Conservation (phyloP, 2,329 filamentous ascomycete genomes). For the Leptodontidium sp. region DNA sequence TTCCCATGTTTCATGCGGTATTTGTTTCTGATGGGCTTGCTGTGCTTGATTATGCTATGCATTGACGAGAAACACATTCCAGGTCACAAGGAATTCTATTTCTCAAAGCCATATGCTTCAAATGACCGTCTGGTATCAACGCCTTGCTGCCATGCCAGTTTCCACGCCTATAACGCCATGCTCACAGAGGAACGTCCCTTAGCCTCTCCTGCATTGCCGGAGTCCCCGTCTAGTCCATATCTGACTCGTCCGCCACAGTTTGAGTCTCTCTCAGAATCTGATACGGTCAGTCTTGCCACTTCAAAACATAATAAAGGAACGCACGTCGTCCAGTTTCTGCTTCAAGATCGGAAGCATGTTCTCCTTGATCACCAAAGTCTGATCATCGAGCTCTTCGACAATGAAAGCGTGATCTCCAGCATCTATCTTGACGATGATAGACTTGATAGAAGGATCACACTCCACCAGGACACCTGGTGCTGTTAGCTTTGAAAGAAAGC, state of each 20-base stretch:
- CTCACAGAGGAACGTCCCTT: background rate
- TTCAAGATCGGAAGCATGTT: conserved; percentile 75
- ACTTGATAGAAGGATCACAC: conserved; percentile 87
- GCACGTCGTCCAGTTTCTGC: conserved; percentile 71
- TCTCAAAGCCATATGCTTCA: background rate
- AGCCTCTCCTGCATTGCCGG: background rate
- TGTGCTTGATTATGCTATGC: too few species aligned
- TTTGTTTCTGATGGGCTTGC: background rate
- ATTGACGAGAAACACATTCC: background rate
- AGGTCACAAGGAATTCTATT: background rate
- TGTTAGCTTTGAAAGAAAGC: conserved; percentile 16
- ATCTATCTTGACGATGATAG: conserved; percentile 82
- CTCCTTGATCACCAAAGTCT: conserved; percentile 78
- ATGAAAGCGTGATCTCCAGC: conserved; percentile 75
- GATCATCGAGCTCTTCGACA: conserved; percentile 81
- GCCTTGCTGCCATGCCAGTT: background rate
- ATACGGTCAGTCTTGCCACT: conserved; percentile 23
- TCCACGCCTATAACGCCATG: conserved; percentile 7
- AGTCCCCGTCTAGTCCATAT: conserved; percentile 21
- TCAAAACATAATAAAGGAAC: conserved; percentile 38
- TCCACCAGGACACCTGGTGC: conserved; percentile 75
- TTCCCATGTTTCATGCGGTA: background rate
- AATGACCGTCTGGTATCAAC: background rate
- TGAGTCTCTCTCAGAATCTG: conserved; percentile 47
- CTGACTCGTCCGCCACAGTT: conserved; percentile 25